A percentile compares a stretch with the other conserved stretches of the same genome.
These are phyloP conservation scores for Linaria vulgaris DNA, from an alignment of 257 asterid species.

Conservation along the genomic window DNA sequence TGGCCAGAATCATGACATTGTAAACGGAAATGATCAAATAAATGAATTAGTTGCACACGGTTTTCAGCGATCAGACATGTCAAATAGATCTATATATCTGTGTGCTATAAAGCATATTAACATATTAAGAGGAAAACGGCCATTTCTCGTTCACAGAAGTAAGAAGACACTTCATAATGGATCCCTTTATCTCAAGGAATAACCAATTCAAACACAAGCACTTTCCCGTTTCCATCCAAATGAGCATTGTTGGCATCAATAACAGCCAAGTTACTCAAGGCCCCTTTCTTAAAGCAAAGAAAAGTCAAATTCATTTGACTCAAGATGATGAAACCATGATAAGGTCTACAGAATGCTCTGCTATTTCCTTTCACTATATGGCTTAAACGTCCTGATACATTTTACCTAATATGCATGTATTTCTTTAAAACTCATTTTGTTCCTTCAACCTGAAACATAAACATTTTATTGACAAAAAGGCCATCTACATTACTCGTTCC, in stretches of 20 bases:
- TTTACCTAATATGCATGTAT: too few species aligned
- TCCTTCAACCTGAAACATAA: background rate
- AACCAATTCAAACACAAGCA: conserved; percentile 4
- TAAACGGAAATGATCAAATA: conserved; percentile 2
- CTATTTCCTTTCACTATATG: too few species aligned
- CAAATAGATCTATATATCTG: background rate
- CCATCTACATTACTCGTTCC: background rate
- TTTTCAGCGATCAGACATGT: conserved; percentile 6
- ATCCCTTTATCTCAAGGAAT: background rate
- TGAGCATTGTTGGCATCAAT: background rate
- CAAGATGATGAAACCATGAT: background rate
- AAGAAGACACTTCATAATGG: conserved; percentile 4
- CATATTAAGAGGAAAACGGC: conserved; percentile 11
- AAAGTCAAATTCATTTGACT: background rate
- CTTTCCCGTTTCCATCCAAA: background rate
- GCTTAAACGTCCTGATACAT: too few species aligned
- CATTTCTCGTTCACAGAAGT: background rate
- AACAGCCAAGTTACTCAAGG: background rate
- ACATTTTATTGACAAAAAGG: background rate
- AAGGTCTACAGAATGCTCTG: background rate
- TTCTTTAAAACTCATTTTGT: too few species aligned
- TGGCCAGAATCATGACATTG: background rate
- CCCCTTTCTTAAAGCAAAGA: background rate
- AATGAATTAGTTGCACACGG: background rate
- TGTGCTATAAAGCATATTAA: background rate